Evolutionary conservation across 148 eudicot genomes (phyloP), one percentile per base, ranked within the genome.

Genomic region (Simmondsia chinensis): DNA sequence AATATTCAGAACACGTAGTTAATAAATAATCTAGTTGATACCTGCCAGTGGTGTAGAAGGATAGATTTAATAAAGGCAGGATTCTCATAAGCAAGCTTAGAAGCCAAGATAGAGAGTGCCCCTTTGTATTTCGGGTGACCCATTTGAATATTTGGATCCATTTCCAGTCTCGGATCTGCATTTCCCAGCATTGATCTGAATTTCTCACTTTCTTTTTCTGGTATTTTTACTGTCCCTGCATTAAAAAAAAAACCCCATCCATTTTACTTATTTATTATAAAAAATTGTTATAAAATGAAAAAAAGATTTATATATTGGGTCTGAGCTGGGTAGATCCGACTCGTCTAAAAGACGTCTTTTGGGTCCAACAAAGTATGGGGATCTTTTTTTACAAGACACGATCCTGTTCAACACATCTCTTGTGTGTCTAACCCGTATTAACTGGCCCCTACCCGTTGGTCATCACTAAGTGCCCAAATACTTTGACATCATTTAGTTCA

Each of bases 11-110:
- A n/a, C n/a, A n/a, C n/a, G n/a, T n/a, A 46, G n/a, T 7, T 1
- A 16, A 26, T 16, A 32, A 12, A 6, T 33, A 40, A 35, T 8
- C 29, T 5, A 0, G 8, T 6, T 33, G 3, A 11, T 65, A 74
- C 87, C 87, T 72, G 66, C 79, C 78, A 79, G 15, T 20, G 42
- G 21, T 65, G 27, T 29, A 65, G 50, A 26, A 79, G 73, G 0
- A 64, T 52, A 13, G 22, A 33, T 56, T 62, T 23, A 38, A 75
- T 63, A 50, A 48, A 69, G 23, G 69, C 63, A 12, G 60, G 23
- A 25, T 71, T 79, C 52, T 79, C 87, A 30, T 79, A 79, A 14
- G 81, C 47, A 25, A 71, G 9, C 52, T 72, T 79, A 17, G 79
- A 42, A 10, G 82, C 82, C 87, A 75, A 69, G 8, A 53, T 49